Conservation (phyloP, 192 early-diverging fungal genomes). For the Entomortierella parvispora region DNA sequence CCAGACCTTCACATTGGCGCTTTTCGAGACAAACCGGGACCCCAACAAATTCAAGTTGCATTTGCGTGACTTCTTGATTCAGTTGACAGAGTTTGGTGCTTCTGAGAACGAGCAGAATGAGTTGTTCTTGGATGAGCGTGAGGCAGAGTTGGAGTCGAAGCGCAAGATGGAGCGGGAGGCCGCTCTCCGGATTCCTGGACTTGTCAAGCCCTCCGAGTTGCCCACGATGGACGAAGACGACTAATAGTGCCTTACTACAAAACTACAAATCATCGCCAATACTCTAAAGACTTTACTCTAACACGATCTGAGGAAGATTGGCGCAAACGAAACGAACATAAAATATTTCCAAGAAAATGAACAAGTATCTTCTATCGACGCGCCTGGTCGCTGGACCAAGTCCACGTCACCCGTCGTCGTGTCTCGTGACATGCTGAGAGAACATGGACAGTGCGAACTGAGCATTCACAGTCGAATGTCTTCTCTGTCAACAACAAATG, state of each 20-base stretch:
- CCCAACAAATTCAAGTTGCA: conserved; percentile 89
- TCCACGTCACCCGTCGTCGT: too few relatives aligned
- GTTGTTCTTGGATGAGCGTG: conserved; percentile 90
- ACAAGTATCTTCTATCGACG: too few relatives aligned
- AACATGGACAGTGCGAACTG: too few relatives aligned
- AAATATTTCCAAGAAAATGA: too few relatives aligned
- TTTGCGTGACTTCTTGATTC: conserved; percentile 96
- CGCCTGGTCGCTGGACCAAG: too few relatives aligned
- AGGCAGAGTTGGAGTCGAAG: conserved; percentile 82
- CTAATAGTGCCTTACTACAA: conserved; percentile 20
- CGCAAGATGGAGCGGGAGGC: conserved; percentile 84
- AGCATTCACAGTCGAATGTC: too few relatives aligned
- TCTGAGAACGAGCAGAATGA: conserved; percentile 73
- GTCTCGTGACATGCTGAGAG: too few relatives aligned
- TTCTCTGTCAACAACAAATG: too few relatives aligned
- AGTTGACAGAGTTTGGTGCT: conserved; percentile 93
- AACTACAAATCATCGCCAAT: too few relatives aligned
- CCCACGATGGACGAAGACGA: conserved; percentile 65
- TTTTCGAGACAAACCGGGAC: conserved; percentile 88
- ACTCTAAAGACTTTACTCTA: too few relatives aligned
- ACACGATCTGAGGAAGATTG: too few relatives aligned
- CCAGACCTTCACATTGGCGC: conserved; percentile 83
- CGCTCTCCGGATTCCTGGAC: conserved; percentile 90
- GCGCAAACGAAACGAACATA: too few relatives aligned
- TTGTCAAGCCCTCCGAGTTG: conserved; percentile 94